A percentile compares a stretch with the other conserved stretches of the same genome.
Evolutionary conservation across 345 rosid genomes (phyloP).

Genomic region (Populus pruinosa): DNA sequence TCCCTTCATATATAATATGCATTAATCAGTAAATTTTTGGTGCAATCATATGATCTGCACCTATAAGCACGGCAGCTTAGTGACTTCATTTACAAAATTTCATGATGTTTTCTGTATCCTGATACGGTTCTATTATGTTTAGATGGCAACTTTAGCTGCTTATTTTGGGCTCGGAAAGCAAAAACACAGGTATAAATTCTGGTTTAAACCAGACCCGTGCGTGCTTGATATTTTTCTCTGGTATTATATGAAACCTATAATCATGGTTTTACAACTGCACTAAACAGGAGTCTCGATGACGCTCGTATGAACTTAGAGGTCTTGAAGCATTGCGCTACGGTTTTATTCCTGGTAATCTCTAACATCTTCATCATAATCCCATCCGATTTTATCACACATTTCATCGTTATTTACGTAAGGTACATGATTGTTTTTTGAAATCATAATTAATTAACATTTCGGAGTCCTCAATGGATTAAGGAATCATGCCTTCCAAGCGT

Average conservation of each 20-base stretch:
- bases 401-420: background rate
- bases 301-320: slow-evolving; percentile 91
- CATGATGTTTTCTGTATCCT: background rate
- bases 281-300: slow-evolving; percentile 74
- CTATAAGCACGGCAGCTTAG: background rate
- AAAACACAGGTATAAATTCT: slow-evolving; percentile 60
- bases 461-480: slow-evolving; percentile 22
- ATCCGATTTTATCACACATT: background rate
- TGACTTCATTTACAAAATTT: background rate
- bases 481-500: slow-evolving; percentile 73
- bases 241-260: background rate
- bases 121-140: background rate
- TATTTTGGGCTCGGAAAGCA: slow-evolving; percentile 91
- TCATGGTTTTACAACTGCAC: background rate
- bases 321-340: slow-evolving; percentile 81
- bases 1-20: background rate
- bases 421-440: background rate
- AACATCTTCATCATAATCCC: background rate
- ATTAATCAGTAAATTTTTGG: background rate
- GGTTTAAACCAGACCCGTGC: background rate
- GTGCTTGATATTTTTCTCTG: background rate
- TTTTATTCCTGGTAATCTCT: slow-evolving; percentile 65
- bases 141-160: slow-evolving; percentile 91
- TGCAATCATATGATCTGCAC: background rate
- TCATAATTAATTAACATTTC: background rate